Percentiles rank a stretch among this genome's conserved stretches.
phyloP scores from a whole-genome alignment of 2,329 filamentous ascomycete genomes.

The Fusarium pseudocircinatum region DNA sequence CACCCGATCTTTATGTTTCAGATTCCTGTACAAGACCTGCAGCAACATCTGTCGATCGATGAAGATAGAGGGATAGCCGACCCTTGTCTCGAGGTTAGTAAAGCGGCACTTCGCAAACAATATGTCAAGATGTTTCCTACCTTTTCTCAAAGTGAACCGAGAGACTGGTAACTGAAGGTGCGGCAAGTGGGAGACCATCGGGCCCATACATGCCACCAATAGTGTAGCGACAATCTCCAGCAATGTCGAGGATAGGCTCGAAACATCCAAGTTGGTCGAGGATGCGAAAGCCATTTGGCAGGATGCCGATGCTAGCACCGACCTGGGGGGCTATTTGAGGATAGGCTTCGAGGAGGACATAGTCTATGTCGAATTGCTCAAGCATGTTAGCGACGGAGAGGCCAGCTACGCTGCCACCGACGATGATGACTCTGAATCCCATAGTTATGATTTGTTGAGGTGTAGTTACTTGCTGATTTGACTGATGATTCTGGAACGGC shows the following conservation, averaged over 20 bases:
- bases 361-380: slow-evolving; percentile 52
- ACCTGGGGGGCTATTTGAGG: slow-evolving; percentile 54
- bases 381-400: slow-evolving; percentile 29
- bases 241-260: background rate
- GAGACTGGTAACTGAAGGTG: accelerated
- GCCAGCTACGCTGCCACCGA: slow-evolving; percentile 23
- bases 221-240: background rate
- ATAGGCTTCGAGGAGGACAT: slow-evolving; percentile 58
- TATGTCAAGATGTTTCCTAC: background rate
- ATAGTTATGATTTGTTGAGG: background rate
- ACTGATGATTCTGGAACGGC: accelerated
- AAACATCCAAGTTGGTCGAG: slow-evolving; percentile 56
- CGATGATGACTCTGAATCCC: slow-evolving; percentile 6
- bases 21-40: background rate
- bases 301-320: slow-evolving; percentile 59
- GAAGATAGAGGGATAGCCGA: background rate
- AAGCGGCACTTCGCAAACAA: background rate
- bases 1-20: background rate
- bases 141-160: background rate
- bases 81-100: background rate
- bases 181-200: background rate
- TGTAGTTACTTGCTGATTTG: background rate
- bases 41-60: slow-evolving; percentile 1
- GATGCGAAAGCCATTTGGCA: slow-evolving; percentile 55
- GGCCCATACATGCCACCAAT: background rate